Conservation (phyloP, 2,329 filamentous ascomycete species). For the Penicillium rolfsii region DNA sequence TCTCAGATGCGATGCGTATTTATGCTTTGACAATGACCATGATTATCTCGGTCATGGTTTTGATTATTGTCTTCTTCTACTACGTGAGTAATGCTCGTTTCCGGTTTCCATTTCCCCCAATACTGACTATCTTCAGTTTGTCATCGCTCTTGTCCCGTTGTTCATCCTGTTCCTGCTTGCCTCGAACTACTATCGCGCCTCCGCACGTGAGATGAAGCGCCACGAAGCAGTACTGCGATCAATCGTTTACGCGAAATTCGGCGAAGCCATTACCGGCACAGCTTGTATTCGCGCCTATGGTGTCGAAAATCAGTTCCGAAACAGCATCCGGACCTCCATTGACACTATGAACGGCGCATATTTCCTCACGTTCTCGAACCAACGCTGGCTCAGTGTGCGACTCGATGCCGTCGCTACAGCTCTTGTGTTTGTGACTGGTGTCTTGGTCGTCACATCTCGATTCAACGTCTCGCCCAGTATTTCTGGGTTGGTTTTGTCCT, state of each 20-base stretch:
- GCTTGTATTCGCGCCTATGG: slow-evolving; percentile 90
- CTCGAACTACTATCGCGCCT: slow-evolving; percentile 84
- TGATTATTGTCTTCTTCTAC: slow-evolving; percentile 95
- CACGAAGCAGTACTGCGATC: slow-evolving; percentile 90
- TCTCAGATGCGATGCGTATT: slow-evolving; percentile 89
- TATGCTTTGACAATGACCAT: slow-evolving; percentile 83
- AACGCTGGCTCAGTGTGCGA: slow-evolving; percentile 86
- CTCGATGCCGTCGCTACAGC: slow-evolving; percentile 82
- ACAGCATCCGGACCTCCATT: slow-evolving; percentile 70
- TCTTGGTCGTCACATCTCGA: slow-evolving; percentile 87
- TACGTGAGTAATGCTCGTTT: slow-evolving; percentile 53
- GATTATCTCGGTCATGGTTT: slow-evolving; percentile 79
- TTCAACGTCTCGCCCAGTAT: slow-evolving; percentile 85
- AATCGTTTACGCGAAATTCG: slow-evolving; percentile 85
- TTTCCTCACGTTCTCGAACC: slow-evolving; percentile 92
- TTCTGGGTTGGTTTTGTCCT: slow-evolving; percentile 84
- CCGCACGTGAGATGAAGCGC: slow-evolving; percentile 90
- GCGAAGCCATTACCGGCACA: slow-evolving; percentile 76
- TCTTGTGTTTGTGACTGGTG: slow-evolving; percentile 84
- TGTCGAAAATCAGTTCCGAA: slow-evolving; percentile 72
- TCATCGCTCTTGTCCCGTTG: slow-evolving; percentile 68
- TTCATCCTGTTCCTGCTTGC: slow-evolving; percentile 79
- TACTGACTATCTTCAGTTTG: slow-evolving; percentile 55
- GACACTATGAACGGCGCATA: slow-evolving; percentile 95
- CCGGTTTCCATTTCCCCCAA: background rate